Percentiles rank a stretch among this genome's conserved stretches.
Conservation (phyloP, 2,329 filamentous ascomycete species). For the Monosporascus cannonballus region DNA sequence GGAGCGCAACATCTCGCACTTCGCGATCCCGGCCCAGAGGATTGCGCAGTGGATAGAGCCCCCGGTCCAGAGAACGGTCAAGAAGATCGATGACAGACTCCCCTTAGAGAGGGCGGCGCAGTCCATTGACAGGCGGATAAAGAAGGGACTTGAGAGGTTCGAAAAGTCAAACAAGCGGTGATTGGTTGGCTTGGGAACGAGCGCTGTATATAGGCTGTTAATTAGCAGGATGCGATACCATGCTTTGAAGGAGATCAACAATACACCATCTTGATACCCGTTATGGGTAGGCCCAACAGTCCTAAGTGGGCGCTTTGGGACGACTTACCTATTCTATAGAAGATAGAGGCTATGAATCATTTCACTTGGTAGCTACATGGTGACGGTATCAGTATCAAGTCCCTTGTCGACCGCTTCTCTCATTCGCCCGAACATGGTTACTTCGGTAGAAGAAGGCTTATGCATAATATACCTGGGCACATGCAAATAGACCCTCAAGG, state of each 20-base stretch:
- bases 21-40: slow-evolving; percentile 40
- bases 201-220: background rate
- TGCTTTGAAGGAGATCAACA: background rate
- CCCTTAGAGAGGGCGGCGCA: slow-evolving; percentile 46
- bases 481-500: no score
- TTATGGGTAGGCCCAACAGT: no score
- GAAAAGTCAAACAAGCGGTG: slow-evolving; percentile 1
- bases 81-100: slow-evolving; percentile 39
- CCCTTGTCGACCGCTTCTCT: no score
- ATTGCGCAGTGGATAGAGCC: slow-evolving; percentile 44
- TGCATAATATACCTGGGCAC: no score
- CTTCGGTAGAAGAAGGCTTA: no score
- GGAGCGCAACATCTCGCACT: slow-evolving; percentile 52
- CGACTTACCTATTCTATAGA: no score
- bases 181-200: background rate
- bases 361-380: no score
- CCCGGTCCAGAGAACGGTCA: slow-evolving; percentile 38
- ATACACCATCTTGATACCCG: background rate
- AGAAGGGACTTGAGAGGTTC: slow-evolving; percentile 35
- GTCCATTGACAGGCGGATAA: slow-evolving; percentile 41
- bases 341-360: no score
- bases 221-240: background rate
- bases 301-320: no score
- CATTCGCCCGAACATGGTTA: no score
- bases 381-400: no score